phyloP scores from a whole-genome alignment of 208 protist species.

The Sergeia podlipaevii region DNA sequence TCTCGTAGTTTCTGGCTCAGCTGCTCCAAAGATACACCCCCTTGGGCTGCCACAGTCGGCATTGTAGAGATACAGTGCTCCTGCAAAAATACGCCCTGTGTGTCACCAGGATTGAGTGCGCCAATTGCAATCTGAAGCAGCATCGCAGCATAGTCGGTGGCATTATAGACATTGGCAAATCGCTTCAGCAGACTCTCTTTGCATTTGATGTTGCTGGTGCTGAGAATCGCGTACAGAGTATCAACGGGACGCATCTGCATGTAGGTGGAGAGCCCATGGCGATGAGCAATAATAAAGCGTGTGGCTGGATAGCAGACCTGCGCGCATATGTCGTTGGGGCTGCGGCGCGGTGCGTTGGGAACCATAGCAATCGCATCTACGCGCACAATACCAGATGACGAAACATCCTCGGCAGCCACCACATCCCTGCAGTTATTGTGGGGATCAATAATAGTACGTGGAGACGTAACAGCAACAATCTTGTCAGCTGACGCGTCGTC shows the following conservation, averaged over 20 bases:
- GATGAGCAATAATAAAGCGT: constrained; percentile 68
- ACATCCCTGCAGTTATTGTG: constrained; percentile 66
- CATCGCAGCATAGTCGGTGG: constrained; percentile 81
- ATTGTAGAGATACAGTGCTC: no score
- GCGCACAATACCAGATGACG: constrained; percentile 41
- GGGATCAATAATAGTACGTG: constrained; percentile 53
- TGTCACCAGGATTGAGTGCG: constrained; percentile 12
- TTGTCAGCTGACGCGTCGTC: constrained; percentile 39
- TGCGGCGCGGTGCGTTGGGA: constrained; percentile 16
- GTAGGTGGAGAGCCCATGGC: constrained; percentile 77
- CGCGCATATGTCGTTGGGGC: constrained; percentile 63
- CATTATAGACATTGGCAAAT: constrained; percentile 65
- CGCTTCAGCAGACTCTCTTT: constrained; percentile 64
- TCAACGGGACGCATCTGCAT: constrained; percentile 78
- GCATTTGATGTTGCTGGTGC: constrained; percentile 26
- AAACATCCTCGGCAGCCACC: constrained; percentile 49
- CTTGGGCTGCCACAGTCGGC: constrained; percentile 12
- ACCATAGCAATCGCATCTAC: constrained; percentile 77
- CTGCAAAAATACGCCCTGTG: no score
- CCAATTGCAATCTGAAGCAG: constrained; percentile 84
- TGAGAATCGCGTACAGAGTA: constrained; percentile 79
- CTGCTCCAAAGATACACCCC: constrained; percentile 40
- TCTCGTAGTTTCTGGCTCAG: constrained; percentile 43
- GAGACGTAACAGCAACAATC: constrained; percentile 51
- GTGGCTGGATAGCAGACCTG: constrained; percentile 57